phyloP scores from a whole-genome alignment of 345 rosid species.

The Syzygium jambos region DNA sequence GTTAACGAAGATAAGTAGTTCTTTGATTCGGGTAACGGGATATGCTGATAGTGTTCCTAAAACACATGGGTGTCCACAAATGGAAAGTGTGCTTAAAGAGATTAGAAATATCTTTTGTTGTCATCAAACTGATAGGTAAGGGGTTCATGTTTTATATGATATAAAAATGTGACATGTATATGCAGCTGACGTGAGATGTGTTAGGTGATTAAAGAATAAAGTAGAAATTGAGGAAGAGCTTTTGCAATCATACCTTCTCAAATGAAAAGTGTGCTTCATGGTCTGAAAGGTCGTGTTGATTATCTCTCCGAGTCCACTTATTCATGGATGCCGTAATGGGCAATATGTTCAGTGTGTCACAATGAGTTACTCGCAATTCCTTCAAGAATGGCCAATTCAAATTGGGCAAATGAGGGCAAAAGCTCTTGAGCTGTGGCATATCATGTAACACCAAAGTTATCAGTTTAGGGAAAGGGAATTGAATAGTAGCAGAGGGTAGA shows the following conservation, averaged over 20 bases:
- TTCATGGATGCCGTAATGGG: fast-evolving
- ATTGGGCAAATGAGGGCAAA: fast-evolving
- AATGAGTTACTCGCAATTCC: background rate
- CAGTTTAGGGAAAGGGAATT: fast-evolving
- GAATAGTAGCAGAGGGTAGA: fast-evolving
- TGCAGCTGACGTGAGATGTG: background rate
- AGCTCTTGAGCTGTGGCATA: background rate
- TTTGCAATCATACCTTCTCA: background rate
- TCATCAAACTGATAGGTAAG: fast-evolving
- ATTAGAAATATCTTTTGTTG: background rate
- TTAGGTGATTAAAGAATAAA: fast-evolving
- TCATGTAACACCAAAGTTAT: background rate
- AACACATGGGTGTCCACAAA: background rate
- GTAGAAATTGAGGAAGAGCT: background rate
- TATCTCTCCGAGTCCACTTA: fast-evolving
- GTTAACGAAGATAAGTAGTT: fast-evolving
- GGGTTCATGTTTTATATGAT: fast-evolving
- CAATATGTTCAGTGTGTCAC: fast-evolving
- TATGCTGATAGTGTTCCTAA: fast-evolving
- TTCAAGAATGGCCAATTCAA: background rate
- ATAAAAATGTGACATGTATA: background rate
- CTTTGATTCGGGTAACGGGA: fast-evolving
- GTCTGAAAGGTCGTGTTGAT: fast-evolving
- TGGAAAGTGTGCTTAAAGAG: background rate
- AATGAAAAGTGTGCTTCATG: fast-evolving